Conservation (phyloP, 108 stramenopile species). For the Hondaea fermentalgiana region DNA sequence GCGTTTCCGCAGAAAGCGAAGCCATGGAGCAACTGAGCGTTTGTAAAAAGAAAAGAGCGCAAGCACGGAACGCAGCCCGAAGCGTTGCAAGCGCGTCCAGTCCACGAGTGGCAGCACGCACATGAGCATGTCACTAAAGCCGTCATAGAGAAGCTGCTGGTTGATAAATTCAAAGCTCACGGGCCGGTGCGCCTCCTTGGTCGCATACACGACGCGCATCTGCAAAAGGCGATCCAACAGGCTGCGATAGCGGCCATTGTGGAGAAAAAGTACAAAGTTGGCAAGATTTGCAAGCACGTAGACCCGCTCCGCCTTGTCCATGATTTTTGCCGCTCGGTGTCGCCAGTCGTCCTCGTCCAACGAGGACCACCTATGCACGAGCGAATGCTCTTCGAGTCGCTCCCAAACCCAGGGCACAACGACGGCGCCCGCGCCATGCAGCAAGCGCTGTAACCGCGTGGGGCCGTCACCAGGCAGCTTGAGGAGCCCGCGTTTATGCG, state of each 20-base stretch:
- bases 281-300: neutral
- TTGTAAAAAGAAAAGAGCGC: neutral
- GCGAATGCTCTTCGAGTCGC: neutral
- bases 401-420: conserved; percentile 6
- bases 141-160: conserved; percentile 13
- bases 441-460: neutral
- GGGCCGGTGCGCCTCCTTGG: neutral
- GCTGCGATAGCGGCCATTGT: neutral
- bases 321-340: neutral
- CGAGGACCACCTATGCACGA: neutral
- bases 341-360: neutral
- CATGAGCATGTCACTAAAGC: conserved; percentile 8
- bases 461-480: neutral
- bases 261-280: neutral
- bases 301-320: neutral
- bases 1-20: neutral
- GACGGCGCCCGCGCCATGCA: neutral
- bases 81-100: neutral
- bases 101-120: neutral
- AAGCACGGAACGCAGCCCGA: neutral
- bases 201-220: neutral
- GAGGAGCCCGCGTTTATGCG: neutral
- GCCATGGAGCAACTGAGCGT: neutral
- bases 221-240: neutral
- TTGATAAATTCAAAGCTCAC: conserved; percentile 13